Evolutionary conservation across 2,329 filamentous ascomycete genomes (phyloP).

Genomic region (Beauveria sp.): DNA sequence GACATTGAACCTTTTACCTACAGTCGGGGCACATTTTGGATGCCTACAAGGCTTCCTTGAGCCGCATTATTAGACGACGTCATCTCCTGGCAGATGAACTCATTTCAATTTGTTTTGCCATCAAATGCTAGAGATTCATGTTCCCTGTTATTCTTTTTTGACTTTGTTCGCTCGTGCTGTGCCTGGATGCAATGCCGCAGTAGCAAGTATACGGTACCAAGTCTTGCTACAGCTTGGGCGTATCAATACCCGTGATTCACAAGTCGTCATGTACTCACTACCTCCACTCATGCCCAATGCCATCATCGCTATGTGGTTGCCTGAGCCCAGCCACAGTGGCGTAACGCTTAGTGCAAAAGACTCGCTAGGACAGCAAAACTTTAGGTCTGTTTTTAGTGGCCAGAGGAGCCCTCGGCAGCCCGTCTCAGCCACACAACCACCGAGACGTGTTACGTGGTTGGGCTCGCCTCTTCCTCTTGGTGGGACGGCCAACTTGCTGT

Average conservation of each 20-base stretch:
- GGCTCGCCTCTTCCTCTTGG: slow-evolving; percentile 3
- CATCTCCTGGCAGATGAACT: neutral
- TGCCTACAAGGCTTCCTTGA: neutral
- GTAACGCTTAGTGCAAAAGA: neutral
- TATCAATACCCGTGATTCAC: neutral
- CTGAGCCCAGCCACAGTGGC: slow-evolving; percentile 5
- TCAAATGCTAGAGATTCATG: neutral
- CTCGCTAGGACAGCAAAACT: neutral
- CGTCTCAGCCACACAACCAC: slow-evolving; percentile 1
- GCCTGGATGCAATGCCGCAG: neutral
- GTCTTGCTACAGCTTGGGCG: no score
- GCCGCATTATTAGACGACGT: neutral
- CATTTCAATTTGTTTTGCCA: no score
- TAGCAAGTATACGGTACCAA: neutral
- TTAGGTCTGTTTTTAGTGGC: neutral
- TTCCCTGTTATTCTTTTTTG: neutral
- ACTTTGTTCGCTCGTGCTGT: neutral
- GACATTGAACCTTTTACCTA: no score
- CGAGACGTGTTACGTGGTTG: neutral
- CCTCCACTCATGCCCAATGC: neutral
- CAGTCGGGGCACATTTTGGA: neutral
- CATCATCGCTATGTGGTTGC: neutral
- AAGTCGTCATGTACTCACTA: neutral
- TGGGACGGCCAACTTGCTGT: slow-evolving; percentile 9
- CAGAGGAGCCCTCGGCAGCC: neutral